Evolutionary conservation across 805 yeast species (phyloP), one percentile per base, ranked within the genome.

Genomic region (Nakazawaea wyomingensis): DNA sequence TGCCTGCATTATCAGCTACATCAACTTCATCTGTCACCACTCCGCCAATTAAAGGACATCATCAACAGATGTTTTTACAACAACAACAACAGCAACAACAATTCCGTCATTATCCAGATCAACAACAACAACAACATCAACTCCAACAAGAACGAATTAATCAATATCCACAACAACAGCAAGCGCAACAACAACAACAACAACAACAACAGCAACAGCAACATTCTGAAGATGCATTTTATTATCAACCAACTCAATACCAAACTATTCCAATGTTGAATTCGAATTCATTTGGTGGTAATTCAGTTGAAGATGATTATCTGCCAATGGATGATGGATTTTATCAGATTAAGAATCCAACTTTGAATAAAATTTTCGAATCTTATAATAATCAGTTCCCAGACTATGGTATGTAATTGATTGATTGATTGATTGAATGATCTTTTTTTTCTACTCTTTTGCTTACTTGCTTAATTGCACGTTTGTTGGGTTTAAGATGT

Each of bases 1-100:
- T 49, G 8, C 49, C 58, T 7, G n/a, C 53, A 3, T 43, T 53
- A 20, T 50, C 54, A n/a, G 41, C 34, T 24, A 20, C 41, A 18
- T 22, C 41, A 24, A 8, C 21, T 26, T 21, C 44, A 22, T 41
- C 18, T 17, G 11, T 31, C 9, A 10, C 4, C 41, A 24, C 32
- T 10, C 34, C 35, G 7, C 22, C 17, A 20, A 35, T 32, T 10
- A 4, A 4, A 10, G 10, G 18, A 39, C 29, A 35, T 26, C 16
- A 14, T 16, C 35, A 18, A 18, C 26, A 33, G 4, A 17, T n/a
- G 32, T 16, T 4, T 21, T 9, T 7, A 24, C 27, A 24, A 24
- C 33, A 37, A 37, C 35, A 27, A 33, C 32, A 9, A 22, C 32
- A 14, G 10, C 39, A 31, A 21, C 44, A 39, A 22, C 27, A 27